Base-by-base conservation (phyloP, 805 yeast genomes). In the Candida koratica region DNA sequence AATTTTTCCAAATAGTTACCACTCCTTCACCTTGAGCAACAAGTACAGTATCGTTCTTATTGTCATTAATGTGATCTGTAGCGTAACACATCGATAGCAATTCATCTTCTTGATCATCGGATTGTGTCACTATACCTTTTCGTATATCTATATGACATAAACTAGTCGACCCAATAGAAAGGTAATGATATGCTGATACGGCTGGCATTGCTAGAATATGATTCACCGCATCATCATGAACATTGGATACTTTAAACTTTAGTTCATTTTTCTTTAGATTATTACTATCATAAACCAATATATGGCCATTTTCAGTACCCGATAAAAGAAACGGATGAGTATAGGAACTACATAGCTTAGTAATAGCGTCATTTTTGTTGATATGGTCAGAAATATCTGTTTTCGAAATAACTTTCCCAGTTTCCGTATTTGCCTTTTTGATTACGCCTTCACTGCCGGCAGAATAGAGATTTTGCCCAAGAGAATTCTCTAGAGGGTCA, bases 21-120 rank as follows among this genome's bases (percentile, higher is more conserved):
- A 86, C 75, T 3, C 97, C 97, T 52, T 83, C 93, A 11, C 95
- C 87, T 82, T 87, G 88, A 29, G 96, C 90, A 47, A 89, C 88
- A 4, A 82, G 74, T 3, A 80, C 72, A 1, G 77, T 71, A 13
- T 77, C 79, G 36, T 80, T 84, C 32, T 71, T 73, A 10, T 77
- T 71, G 8, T 48, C 58, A 25, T 51, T 56, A 9, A 56, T 46
- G 2, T 73, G 73, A 43, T 81, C 84, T 1, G 64, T 48, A 1
- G 80, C 73, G 61, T 80, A 77, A 25, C 84, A 65, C 49, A 86
- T 81, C 38, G 88, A 71, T 28, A 90, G 60, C n/a, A 90, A 61
- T 53, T 90, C 98, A 52, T 90, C 97, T 47, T 84, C 96, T 61
- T 90, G 98, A 53, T 87, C 89, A 44, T 89, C 97, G 24, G 89